Evolutionary conservation across 306 rosid species (phyloP), one percentile per base, ranked within the genome.

Genomic region (Medicago lupulina): DNA sequence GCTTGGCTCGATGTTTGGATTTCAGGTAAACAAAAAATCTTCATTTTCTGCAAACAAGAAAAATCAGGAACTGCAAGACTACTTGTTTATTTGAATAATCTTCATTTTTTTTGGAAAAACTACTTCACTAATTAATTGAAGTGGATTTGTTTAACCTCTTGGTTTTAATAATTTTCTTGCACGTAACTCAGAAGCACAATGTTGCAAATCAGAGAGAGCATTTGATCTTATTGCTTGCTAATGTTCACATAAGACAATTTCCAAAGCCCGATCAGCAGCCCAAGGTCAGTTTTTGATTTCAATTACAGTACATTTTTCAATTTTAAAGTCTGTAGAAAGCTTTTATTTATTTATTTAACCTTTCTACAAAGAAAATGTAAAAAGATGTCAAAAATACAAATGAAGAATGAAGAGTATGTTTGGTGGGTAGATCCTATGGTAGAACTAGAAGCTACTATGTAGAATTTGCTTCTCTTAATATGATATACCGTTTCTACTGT

Each of bases 191-290:
- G 99, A 91, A 90, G 70, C 93, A 91, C 80, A 95, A 81, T 82
- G 99, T 95, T 79, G 92, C 98, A 64, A 95, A 95, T 87, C 99
- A 95, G 86, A 87, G 99, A 76, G 99, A 95, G 83, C 99, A 95
- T 81, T 91, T 95, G 76, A 90, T 95, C 74, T 83, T 95, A 72
- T 77, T 95, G 74, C 97, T 95, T 73, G 99, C 99, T 71, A 95
- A 95, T 81, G 99, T 95, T 80, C 99, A 95, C 85, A 90, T 90
- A 76, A 84, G 99, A 62, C 99, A 90, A 68, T 86, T 95, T 84
- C 99, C 97, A 1, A 92, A 90, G 83, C 95, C 97, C 74, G 99
- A 92, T 88, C 99, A 95, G 75, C 99, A 95, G 75, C 99, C 99
- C 18, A 95, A 92, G 99, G 99, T 95, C 67, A 34, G 89, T 57